A percentile compares a stretch with the other conserved stretches of the same genome.
phyloP scores from a whole-genome alignment of 2,329 filamentous ascomycete genomes.

The Calonectria montana region DNA sequence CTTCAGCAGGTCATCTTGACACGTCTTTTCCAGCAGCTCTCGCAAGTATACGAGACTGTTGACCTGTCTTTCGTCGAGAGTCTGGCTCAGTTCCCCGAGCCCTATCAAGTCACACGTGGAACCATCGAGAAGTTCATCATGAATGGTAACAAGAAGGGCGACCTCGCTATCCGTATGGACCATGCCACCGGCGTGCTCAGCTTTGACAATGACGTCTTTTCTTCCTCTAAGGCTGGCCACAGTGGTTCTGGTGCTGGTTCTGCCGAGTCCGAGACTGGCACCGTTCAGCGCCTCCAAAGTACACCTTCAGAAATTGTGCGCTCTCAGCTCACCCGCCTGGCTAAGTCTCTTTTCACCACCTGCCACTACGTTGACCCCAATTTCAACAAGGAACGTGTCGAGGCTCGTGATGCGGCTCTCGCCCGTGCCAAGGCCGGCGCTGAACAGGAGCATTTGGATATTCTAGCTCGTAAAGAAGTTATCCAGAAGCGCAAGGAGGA shows the following conservation, averaged over 20 bases:
- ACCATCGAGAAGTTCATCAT: slow-evolving; percentile 99
- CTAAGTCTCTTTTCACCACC: slow-evolving; percentile 90
- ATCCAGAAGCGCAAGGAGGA: slow-evolving; percentile 98
- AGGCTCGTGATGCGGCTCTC: slow-evolving; percentile 83
- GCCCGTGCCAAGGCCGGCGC: slow-evolving; percentile 86
- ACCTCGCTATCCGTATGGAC: slow-evolving; percentile 94
- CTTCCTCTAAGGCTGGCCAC: slow-evolving; percentile 92
- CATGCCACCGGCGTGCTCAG: slow-evolving; percentile 95
- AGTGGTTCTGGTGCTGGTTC: slow-evolving; percentile 86
- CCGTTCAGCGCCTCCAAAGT: slow-evolving; percentile 95
- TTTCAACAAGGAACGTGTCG: slow-evolving; percentile 84
- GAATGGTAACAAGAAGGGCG: slow-evolving; percentile 99
- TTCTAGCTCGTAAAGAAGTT: slow-evolving; percentile 85
- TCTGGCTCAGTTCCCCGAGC: slow-evolving; percentile 94
- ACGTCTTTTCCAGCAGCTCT: slow-evolving; percentile 97
- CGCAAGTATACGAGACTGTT: slow-evolving; percentile 98
- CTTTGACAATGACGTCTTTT: slow-evolving; percentile 98
- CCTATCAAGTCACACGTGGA: slow-evolving; percentile 89
- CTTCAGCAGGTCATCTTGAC: slow-evolving; percentile 99
- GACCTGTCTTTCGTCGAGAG: slow-evolving; percentile 93
- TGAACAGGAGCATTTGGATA: slow-evolving; percentile 91
- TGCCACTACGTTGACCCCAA: slow-evolving; percentile 95
- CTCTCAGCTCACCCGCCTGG: slow-evolving; percentile 90
- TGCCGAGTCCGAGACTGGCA: slow-evolving; percentile 84
- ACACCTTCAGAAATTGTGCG: slow-evolving; percentile 98